These are phyloP conservation scores for Zymoseptoria pseudotritici DNA, from an alignment of 2,329 filamentous ascomycete species.

Conservation along the genomic window DNA sequence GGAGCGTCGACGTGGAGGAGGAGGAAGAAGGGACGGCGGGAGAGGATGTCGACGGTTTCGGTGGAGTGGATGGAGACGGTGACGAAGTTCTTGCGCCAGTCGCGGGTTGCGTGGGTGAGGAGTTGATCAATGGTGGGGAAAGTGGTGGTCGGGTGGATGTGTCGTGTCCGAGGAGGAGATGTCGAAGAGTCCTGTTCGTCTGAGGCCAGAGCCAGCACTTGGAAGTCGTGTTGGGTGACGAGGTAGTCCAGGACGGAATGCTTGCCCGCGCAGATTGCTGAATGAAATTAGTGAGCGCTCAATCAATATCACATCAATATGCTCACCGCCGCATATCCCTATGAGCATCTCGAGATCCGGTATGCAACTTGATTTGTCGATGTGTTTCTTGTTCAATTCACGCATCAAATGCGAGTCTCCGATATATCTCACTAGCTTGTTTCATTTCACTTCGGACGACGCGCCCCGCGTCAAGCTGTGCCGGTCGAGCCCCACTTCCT, in stretches of 20 bases:
- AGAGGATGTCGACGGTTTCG: constrained; percentile 63
- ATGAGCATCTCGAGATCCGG: constrained; percentile 54
- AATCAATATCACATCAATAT: neutral
- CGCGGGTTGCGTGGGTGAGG: constrained; percentile 75
- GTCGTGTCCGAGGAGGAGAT: constrained; percentile 27
- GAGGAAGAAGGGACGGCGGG: constrained; percentile 82
- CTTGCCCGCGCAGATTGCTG: constrained; percentile 91
- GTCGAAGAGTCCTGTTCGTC: constrained; percentile 36
- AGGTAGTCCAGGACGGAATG: constrained; percentile 83
- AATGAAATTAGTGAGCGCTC: neutral
- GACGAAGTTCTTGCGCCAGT: constrained; percentile 79
- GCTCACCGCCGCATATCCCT: constrained; percentile 64
- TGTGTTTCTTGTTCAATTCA: neutral
- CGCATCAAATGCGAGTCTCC: neutral
- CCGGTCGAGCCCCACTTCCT: neutral
- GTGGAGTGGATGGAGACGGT: constrained; percentile 76
- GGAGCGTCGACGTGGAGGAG: constrained; percentile 88
- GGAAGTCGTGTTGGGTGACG: constrained; percentile 75
- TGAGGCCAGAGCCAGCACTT: constrained; percentile 56
- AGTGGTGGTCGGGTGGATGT: constrained; percentile 8
- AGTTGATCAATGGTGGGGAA: constrained; percentile 62
- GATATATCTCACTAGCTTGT: neutral
- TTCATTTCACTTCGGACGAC: neutral
- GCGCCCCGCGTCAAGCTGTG: neutral
- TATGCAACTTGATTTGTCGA: neutral